A percentile compares a stretch with the other conserved stretches of the same genome.
phyloP scores from a whole-genome alignment of 108 stramenopile genomes.

The Cyclotella distinguenda region DNA sequence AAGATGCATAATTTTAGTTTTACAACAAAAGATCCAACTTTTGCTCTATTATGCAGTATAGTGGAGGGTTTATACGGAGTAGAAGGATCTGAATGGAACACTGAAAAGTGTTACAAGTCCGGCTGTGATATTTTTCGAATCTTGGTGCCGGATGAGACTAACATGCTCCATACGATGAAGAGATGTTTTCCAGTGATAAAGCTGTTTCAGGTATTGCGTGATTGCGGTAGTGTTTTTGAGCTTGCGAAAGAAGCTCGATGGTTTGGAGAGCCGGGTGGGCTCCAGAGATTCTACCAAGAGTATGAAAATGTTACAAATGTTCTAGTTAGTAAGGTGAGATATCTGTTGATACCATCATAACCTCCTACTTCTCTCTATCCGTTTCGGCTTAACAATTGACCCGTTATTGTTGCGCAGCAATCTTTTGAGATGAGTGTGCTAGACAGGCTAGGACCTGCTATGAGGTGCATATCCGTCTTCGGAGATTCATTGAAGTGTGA shows the following conservation, averaged over 20 bases:
- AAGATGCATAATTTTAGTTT: constrained; percentile 12
- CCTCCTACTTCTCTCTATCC: no score
- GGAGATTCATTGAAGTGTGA: constrained; percentile 8
- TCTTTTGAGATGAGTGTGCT: constrained; percentile 19
- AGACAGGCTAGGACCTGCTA: constrained; percentile 19
- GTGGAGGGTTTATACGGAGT: not conserved
- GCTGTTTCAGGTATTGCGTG: constrained; percentile 14
- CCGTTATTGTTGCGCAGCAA: no score
- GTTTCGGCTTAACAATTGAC: no score
- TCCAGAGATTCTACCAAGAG: constrained; percentile 20
- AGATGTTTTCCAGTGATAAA: constrained; percentile 4
- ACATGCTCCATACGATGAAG: no score
- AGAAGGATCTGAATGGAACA: constrained; percentile 3
- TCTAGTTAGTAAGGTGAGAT: constrained; percentile 14
- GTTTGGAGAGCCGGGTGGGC: constrained; percentile 27
- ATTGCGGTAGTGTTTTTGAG: constrained; percentile 12
- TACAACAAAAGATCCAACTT: constrained; percentile 1
- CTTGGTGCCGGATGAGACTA: not conserved
- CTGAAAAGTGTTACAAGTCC: not conserved
- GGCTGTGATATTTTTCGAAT: constrained; percentile 1
- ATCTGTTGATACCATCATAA: no score
- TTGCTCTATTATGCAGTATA: constrained; percentile 5
- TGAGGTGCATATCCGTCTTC: constrained; percentile 10
- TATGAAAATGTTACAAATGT: constrained; percentile 24
- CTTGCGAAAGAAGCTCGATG: constrained; percentile 18